Conservation (phyloP, 805 yeast genomes). For the Zygoascus ofunaensis region DNA sequence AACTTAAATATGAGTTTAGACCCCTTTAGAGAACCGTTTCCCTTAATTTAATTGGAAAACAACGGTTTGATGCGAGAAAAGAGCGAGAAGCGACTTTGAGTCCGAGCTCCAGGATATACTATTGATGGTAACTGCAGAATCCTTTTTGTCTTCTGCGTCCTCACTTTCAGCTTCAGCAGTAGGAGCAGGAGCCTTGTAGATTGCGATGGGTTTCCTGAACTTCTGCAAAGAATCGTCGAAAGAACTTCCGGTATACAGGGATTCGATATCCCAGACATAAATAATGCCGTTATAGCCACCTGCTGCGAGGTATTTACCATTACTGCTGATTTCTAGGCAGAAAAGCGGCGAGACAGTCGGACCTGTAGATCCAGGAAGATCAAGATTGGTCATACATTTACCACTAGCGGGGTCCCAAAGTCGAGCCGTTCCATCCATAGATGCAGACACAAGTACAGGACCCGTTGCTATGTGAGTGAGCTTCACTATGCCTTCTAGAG, state of each 20-base stretch:
- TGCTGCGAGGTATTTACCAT: slow-evolving; percentile 42
- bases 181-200: not conserved
- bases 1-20: no score
- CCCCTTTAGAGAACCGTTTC: no score
- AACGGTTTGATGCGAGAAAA: slow-evolving; percentile 13
- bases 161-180: no score
- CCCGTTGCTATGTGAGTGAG: slow-evolving; percentile 8
- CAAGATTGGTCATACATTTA: slow-evolving; percentile 28
- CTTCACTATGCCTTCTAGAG: slow-evolving; percentile 11
- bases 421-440: slow-evolving; percentile 63
- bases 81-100: slow-evolving; percentile 14
- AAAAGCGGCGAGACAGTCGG: slow-evolving; percentile 37
- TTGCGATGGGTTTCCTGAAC: not conserved
- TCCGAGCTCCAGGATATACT: slow-evolving; percentile 16
- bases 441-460: slow-evolving; percentile 39
- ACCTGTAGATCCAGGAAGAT: slow-evolving; percentile 34
- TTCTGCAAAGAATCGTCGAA: not conserved
- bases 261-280: slow-evolving; percentile 20
- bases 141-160: not conserved
- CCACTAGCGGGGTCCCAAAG: slow-evolving; percentile 49
- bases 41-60: no score
- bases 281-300: slow-evolving; percentile 61
- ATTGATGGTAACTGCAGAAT: slow-evolving; percentile 3
- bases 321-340: slow-evolving; percentile 43
- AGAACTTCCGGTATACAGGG: not conserved